Conservation (phyloP, 192 early-diverging fungal genomes). For the Funneliformis mosseae region DNA sequence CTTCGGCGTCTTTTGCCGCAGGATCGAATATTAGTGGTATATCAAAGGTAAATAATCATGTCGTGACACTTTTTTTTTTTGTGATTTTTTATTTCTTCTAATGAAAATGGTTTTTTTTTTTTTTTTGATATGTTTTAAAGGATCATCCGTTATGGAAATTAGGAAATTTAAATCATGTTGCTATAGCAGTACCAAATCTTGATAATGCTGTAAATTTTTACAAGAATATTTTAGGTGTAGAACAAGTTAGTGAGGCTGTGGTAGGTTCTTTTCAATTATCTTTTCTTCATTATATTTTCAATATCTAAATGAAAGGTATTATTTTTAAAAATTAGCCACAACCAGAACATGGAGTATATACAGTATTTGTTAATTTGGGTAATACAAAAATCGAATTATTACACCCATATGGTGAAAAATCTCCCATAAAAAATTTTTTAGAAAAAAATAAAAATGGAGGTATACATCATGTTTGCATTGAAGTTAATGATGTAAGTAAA, state of each 20-base stretch:
- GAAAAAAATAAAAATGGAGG: constrained; percentile 80
- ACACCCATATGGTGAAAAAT: constrained; percentile 72
- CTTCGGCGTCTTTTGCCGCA: background rate
- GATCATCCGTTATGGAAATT: constrained; percentile 62
- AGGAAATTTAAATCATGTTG: constrained; percentile 80
- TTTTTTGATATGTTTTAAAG: background rate
- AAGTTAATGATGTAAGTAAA: constrained; percentile 66
- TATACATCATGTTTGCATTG: constrained; percentile 84
- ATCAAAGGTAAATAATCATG: background rate
- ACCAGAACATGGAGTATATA: constrained; percentile 85
- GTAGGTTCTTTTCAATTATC: constrained; percentile 37
- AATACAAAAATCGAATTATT: constrained; percentile 88
- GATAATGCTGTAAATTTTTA: constrained; percentile 72
- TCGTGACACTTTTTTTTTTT: too few relatives aligned
- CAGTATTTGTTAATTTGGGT: constrained; percentile 82
- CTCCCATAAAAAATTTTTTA: constrained; percentile 77
- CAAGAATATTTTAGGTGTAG: constrained; percentile 67
- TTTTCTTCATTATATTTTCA: background rate
- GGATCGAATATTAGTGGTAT: background rate
- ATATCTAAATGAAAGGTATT: background rate
- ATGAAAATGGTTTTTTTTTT: background rate
- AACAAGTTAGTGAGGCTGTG: constrained; percentile 64
- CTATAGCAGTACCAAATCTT: constrained; percentile 79
- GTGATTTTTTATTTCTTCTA: too few relatives aligned
- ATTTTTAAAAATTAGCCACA: constrained; percentile 47